Evolutionary conservation across 768 basidiomycete species (phyloP).

Genomic region (Lactifluus volemus): DNA sequence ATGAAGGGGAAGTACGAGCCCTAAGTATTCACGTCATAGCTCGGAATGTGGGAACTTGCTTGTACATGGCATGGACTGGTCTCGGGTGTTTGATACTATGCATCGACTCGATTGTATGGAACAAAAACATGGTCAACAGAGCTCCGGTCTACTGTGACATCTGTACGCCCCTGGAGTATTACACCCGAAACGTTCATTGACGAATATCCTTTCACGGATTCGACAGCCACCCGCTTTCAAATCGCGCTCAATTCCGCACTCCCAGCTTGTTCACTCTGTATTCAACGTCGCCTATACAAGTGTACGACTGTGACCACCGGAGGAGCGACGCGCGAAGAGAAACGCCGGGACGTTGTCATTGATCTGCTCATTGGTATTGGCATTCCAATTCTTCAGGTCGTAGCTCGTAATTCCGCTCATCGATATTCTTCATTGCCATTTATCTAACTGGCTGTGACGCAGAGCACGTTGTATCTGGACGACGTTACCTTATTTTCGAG

Average conservation of each 20-base stretch:
- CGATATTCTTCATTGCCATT: no score
- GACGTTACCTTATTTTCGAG: slow-evolving; percentile 44
- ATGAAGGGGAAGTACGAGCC: no score
- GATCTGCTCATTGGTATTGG: slow-evolving; percentile 28
- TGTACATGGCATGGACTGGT: slow-evolving; percentile 63
- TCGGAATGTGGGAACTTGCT: slow-evolving; percentile 65
- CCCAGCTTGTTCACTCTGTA: slow-evolving; percentile 35
- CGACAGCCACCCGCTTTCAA: slow-evolving; percentile 32
- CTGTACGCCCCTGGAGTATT: slow-evolving; percentile 27
- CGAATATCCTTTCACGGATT: background rate
- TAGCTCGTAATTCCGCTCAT: background rate
- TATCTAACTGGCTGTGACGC: background rate
- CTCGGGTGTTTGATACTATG: slow-evolving; percentile 48
- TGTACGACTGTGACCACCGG: slow-evolving; percentile 31
- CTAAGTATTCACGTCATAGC: slow-evolving; percentile 26
- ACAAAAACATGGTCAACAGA: slow-evolving; percentile 39
- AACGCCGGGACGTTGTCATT: slow-evolving; percentile 24
- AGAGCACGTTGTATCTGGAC: slow-evolving; percentile 21
- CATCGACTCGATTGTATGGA: slow-evolving; percentile 68
- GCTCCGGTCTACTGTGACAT: slow-evolving; percentile 50
- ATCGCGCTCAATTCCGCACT: slow-evolving; percentile 31
- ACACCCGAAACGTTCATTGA: background rate
- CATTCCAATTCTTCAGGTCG: slow-evolving; percentile 11
- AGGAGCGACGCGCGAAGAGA: slow-evolving; percentile 25
- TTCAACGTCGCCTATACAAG: slow-evolving; percentile 41